These are phyloP conservation scores for Ophiostoma australiae DNA, from an alignment of 2,329 filamentous ascomycete genomes.

Conservation along the genomic window DNA sequence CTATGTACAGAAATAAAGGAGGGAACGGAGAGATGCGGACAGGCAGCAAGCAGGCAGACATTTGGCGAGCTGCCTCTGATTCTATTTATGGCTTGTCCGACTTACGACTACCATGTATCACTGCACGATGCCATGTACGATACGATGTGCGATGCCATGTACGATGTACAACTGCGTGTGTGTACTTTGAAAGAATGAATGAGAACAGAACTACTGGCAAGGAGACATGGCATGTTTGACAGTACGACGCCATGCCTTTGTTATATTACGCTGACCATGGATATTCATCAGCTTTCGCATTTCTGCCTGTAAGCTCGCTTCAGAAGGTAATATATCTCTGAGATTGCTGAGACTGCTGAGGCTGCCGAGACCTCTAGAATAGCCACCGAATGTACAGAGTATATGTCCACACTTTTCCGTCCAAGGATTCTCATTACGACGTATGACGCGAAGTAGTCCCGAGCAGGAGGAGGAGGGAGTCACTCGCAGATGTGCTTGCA, in stretches of 20 bases:
- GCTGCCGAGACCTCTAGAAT: background rate
- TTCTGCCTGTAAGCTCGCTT: background rate
- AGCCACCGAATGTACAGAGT: background rate
- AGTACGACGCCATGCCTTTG: background rate
- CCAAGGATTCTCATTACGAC: background rate
- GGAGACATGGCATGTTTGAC: background rate
- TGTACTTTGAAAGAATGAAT: background rate
- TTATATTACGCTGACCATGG: background rate
- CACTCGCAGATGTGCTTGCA: background rate
- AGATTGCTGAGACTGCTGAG: background rate
- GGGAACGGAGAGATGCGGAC: background rate
- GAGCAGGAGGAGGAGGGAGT: background rate
- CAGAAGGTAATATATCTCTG: background rate
- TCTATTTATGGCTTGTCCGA: constrained; percentile 2
- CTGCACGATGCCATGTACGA: background rate
- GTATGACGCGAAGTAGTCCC: background rate
- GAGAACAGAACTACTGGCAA: background rate
- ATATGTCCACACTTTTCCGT: background rate
- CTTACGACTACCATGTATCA: background rate
- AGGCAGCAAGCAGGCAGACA: background rate
- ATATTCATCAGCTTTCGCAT: background rate
- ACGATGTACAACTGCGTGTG: background rate
- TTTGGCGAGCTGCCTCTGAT: background rate
- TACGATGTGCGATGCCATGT: background rate
- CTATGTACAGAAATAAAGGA: background rate